Evolutionary conservation across 169 alveolate species (phyloP).

Genomic region (Eimeria mitis): DNA sequence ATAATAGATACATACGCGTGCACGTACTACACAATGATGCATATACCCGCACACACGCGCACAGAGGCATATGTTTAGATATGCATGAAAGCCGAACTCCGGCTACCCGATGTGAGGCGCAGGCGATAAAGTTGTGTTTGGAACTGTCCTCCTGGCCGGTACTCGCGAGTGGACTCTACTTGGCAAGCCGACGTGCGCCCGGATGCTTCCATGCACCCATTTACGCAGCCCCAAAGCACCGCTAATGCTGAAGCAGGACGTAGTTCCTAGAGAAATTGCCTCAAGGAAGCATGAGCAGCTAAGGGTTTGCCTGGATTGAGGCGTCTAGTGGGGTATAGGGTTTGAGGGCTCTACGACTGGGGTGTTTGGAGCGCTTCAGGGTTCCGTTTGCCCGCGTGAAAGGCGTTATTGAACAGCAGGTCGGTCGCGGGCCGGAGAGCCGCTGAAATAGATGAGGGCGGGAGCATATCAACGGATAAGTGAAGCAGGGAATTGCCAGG

Average conservation of each 20-base stretch:
- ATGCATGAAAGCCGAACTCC: background rate
- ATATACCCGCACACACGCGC: background rate
- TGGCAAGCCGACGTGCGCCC: conserved; percentile 92
- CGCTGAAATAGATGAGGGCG: background rate
- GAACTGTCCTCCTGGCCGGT: conserved; percentile 92
- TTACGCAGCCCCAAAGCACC: background rate
- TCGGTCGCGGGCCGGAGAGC: background rate
- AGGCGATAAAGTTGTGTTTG: conserved; percentile 87
- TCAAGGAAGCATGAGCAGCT: background rate
- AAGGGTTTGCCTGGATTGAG: background rate
- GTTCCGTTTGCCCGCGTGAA: conserved; percentile 93
- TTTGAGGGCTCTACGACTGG: background rate
- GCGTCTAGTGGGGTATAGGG: background rate
- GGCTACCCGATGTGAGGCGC: background rate
- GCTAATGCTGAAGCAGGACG: background rate
- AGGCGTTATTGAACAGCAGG: conserved; percentile 92
- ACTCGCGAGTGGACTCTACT: conserved; percentile 91
- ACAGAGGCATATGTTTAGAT: background rate
- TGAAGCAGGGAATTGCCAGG: background rate
- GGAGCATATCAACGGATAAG: background rate
- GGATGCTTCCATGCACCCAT: background rate
- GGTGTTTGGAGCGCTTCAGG: conserved; percentile 79
- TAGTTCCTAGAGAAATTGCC: background rate
- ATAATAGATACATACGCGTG: background rate
- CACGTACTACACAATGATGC: background rate